These are phyloP conservation scores for Cochlearia excelsa DNA, from an alignment of 345 rosid genomes.

Conservation along the genomic window DNA sequence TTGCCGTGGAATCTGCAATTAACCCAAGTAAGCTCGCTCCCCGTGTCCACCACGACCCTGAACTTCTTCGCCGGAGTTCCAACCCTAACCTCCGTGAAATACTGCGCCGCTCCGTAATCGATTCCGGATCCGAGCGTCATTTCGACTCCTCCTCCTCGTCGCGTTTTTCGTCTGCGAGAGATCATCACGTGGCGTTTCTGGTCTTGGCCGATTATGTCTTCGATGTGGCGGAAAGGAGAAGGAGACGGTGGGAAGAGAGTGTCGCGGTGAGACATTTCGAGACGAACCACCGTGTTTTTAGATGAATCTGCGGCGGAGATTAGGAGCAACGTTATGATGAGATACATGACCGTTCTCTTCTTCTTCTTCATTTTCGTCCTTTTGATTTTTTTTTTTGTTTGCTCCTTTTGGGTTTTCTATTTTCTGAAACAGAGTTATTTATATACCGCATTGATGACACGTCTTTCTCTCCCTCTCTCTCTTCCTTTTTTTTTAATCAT, in stretches of 20 bases:
- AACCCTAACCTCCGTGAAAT: constrained; percentile 42
- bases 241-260: constrained; percentile 4
- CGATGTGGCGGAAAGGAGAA: constrained; percentile 17
- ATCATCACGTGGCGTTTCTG: constrained; percentile 39
- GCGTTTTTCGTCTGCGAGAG: constrained; percentile 13
- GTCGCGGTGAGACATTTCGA: constrained; percentile 25
- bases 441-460: constrained; percentile 11
- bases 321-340: constrained; percentile 10
- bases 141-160: constrained; percentile 30
- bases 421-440: constrained; percentile 29
- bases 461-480: constrained; percentile 21
- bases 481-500: constrained; percentile 8
- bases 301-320: constrained; percentile 18
- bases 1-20: constrained; percentile 37
- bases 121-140: constrained; percentile 44
- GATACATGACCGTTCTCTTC: constrained; percentile 9
- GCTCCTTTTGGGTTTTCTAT: constrained; percentile 18
- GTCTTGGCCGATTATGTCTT: constrained; percentile 41
- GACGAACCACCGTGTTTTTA: constrained; percentile 8
- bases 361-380: constrained; percentile 26
- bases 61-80: constrained; percentile 64
- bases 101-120: constrained; percentile 51
- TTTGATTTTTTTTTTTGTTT: constrained; percentile 12
- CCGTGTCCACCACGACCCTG: constrained; percentile 51
- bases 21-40: constrained; percentile 62